Percentiles rank a stretch among this genome's conserved stretches.
Conservation (phyloP, 176 grass and related monocot species). For the Cenchrus purpureus region DNA sequence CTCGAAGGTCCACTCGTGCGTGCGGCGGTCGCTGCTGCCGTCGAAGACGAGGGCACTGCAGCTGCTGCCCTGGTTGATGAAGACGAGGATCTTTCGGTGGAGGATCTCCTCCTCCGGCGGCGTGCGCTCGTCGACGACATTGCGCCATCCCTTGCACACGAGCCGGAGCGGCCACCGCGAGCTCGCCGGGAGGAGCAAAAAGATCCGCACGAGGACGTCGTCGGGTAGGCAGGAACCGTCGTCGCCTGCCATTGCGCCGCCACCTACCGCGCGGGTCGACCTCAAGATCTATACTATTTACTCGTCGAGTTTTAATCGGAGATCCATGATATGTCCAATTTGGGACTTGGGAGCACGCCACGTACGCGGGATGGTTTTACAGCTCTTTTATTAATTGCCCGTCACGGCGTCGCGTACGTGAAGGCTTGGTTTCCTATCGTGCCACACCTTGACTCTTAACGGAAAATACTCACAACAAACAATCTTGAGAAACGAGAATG, state of each 20-base stretch:
- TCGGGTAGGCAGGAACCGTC: neutral
- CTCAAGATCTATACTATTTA: too few relatives aligned
- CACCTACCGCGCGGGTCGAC: too few relatives aligned
- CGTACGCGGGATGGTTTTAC: too few relatives aligned
- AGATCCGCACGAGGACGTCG: slow-evolving; percentile 6
- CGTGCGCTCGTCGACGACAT: slow-evolving; percentile 11
- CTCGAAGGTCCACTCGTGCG: neutral
- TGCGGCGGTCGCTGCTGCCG: neutral
- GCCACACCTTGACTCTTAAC: too few relatives aligned
- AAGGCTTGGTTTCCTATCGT: too few relatives aligned
- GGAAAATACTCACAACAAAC: too few relatives aligned
- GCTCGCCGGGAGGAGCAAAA: neutral
- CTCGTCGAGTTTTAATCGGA: too few relatives aligned
- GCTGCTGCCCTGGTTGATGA: neutral
- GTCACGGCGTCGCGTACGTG: too few relatives aligned
- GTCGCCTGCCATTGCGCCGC: neutral
- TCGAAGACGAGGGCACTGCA: neutral
- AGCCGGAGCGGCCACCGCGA: neutral
- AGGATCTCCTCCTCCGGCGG: neutral
- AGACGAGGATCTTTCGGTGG: neutral
- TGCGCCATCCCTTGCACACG: slow-evolving; percentile 10
- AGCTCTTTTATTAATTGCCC: too few relatives aligned
- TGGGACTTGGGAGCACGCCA: too few relatives aligned
- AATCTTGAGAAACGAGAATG: too few relatives aligned
- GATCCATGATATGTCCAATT: too few relatives aligned